Percentiles rank a stretch among this genome's conserved stretches.
Evolutionary conservation across 257 asterid species (phyloP).

Genomic region (Prunella vulgaris): DNA sequence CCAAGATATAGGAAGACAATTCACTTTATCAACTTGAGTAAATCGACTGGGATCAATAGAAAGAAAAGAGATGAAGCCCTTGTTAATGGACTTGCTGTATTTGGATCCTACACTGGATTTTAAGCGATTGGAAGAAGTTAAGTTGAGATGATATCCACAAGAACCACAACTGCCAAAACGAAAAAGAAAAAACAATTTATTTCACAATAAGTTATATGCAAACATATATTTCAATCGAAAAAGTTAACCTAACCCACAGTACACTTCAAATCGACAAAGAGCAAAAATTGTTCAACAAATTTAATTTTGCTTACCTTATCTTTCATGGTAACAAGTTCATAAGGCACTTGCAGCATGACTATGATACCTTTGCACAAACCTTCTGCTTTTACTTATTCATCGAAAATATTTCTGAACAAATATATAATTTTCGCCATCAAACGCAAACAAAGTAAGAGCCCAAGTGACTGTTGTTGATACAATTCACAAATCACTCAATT

Average conservation of each 20-base stretch:
- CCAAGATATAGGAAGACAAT: conserved; percentile 60
- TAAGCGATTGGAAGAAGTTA: conserved; percentile 55
- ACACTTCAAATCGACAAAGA: background rate
- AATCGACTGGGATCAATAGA: conserved; percentile 77
- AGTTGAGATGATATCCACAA: conserved; percentile 71
- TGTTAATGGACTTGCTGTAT: conserved; percentile 55
- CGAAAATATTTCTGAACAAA: background rate
- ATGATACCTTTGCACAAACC: background rate
- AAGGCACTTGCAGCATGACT: background rate
- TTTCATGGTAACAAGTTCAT: background rate
- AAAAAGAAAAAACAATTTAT: background rate
- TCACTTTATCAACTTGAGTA: conserved; percentile 68
- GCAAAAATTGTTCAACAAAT: no score
- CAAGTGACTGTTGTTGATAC: background rate
- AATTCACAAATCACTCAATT: background rate
- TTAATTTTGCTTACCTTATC: background rate
- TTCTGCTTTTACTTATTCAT: background rate
- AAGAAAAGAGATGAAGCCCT: conserved; percentile 52
- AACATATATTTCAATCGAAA: no score
- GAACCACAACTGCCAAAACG: conserved; percentile 66
- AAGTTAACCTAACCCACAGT: background rate
- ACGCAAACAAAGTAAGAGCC: background rate
- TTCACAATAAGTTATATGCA: background rate
- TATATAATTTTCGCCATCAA: background rate
- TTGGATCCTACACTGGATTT: conserved; percentile 52